Evolutionary conservation across 1,284 basidiomycete genomes (phyloP).

Genomic region (Microbotryum silenes-acaulis): DNA sequence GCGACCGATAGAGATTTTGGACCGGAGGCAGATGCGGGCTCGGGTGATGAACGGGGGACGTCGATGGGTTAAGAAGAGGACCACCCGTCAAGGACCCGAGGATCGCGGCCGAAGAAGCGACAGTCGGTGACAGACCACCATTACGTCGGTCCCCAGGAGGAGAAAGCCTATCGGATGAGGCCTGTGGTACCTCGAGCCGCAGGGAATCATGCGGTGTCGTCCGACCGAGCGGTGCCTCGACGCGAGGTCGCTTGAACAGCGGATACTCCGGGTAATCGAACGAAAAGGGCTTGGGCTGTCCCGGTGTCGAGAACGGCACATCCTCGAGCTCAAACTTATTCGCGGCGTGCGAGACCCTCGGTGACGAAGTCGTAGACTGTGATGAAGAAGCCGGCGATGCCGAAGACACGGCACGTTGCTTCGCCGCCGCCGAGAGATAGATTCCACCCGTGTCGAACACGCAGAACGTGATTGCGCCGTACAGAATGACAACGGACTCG

Average conservation of each 20-base stretch:
- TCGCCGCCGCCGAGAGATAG: conserved; percentile 21
- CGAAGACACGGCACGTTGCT: background rate
- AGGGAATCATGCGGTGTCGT: background rate
- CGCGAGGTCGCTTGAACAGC: background rate
- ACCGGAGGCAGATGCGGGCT: background rate
- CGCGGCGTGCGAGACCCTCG: background rate
- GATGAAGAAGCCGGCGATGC: conserved; percentile 5
- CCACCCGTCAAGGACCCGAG: conserved; percentile 19
- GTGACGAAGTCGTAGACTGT: background rate
- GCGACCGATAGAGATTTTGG: background rate
- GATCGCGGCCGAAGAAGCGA: conserved; percentile 30
- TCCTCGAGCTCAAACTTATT: conserved; percentile 23
- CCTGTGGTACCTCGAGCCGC: background rate
- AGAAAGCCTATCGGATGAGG: too few relatives aligned
- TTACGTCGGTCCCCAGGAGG: too few relatives aligned
- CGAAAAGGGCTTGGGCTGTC: background rate
- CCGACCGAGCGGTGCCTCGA: background rate
- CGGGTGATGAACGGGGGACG: background rate
- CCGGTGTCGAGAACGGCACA: conserved; percentile 12
- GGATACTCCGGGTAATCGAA: background rate
- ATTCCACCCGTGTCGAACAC: conserved; percentile 34
- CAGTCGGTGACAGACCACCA: conserved; percentile 27
- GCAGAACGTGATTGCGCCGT: conserved; percentile 33
- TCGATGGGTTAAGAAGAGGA: background rate
- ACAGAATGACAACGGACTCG: conserved; percentile 35